Percentiles rank a stretch among this genome's conserved stretches.
These are phyloP conservation scores for Lachnellula cervina DNA, from an alignment of 2,329 filamentous ascomycete species.

Conservation along the genomic window DNA sequence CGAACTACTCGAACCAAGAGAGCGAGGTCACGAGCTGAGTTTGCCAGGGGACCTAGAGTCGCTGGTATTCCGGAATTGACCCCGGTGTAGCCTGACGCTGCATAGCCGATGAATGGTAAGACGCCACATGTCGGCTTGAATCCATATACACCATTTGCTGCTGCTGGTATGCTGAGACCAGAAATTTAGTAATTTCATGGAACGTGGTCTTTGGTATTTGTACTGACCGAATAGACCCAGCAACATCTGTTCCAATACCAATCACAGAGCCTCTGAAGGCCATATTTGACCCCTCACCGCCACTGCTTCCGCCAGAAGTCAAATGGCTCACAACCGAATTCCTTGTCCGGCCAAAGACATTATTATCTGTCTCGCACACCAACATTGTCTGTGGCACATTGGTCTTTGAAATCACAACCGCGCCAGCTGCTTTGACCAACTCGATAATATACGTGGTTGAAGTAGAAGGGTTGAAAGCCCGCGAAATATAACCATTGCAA, in stretches of 20 bases:
- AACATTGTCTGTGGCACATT: constrained; percentile 58
- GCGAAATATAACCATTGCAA: constrained; percentile 50
- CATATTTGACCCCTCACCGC: constrained; percentile 65
- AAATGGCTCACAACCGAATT: constrained; percentile 71
- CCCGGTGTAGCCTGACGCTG: constrained; percentile 19
- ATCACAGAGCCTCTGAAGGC: constrained; percentile 70
- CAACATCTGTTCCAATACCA: constrained; percentile 84
- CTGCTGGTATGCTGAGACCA: constrained; percentile 41
- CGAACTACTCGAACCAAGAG: constrained; percentile 77
- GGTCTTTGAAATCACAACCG: constrained; percentile 64
- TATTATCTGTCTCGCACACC: constrained; percentile 54
- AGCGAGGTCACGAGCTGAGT: constrained; percentile 71
- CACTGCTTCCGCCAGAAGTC: constrained; percentile 79
- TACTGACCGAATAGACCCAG: constrained; percentile 72
- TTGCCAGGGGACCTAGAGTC: constrained; percentile 84
- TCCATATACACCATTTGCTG: constrained; percentile 30
- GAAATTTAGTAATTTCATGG: constrained; percentile 79
- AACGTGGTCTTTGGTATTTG: constrained; percentile 43
- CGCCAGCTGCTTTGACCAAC: constrained; percentile 47
- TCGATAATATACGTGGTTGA: constrained; percentile 55
- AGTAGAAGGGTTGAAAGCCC: constrained; percentile 48
- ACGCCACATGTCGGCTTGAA: constrained; percentile 31
- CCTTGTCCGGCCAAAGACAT: constrained; percentile 56
- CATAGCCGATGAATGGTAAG: constrained; percentile 31
- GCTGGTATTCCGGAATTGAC: constrained; percentile 76